Evolutionary conservation across 257 asterid genomes (phyloP), one percentile per base, ranked within the genome.

Genomic region (Solanum tacnaense): DNA sequence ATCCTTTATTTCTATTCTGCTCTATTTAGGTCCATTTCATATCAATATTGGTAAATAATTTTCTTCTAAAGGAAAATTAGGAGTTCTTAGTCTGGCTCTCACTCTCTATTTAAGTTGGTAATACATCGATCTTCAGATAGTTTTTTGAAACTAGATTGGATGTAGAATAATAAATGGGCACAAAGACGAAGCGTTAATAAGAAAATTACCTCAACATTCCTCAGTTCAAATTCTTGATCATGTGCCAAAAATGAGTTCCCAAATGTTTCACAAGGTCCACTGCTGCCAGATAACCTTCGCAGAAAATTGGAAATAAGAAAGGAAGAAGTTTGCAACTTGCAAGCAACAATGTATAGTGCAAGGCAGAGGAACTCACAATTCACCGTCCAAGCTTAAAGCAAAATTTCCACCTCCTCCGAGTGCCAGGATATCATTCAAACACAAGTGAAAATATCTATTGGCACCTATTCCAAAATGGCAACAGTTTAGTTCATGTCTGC

Each of bases 201-300:
- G 23, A 67, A 89, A 65, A 87, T 36, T 89, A 95, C 99, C 99
- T 97, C 99, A 29, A 97, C 96, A 89, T 95, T 92, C 95, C 90
- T 96, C 88, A 93, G 52, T 75, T 95, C 97, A 88, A 97, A 97
- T 89, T 96, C 99, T 52, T 92, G 92, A 73, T 96, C 95, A 91
- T 95, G 94, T 83, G 98, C 98, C 92, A 97, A 92, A 87, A 98
- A 94, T 58, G 89, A 70, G 94, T 93, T 97, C 86, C 99, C 99
- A 90, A 94, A 97, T 89, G 99, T 97, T 88, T 97, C 99, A 86
- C 98, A 94, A 52, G 98, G 95, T 67, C 99, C 98, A 89, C 98
- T 97, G 67, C 94, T 92, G 87, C 99, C 99, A 13, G 91, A 91
- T 91, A 97, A 93, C 91, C 99, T 97, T 87, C 56, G 23, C 84